Conservation (phyloP, 306 rosid genomes). For the Crotalaria pallida region DNA sequence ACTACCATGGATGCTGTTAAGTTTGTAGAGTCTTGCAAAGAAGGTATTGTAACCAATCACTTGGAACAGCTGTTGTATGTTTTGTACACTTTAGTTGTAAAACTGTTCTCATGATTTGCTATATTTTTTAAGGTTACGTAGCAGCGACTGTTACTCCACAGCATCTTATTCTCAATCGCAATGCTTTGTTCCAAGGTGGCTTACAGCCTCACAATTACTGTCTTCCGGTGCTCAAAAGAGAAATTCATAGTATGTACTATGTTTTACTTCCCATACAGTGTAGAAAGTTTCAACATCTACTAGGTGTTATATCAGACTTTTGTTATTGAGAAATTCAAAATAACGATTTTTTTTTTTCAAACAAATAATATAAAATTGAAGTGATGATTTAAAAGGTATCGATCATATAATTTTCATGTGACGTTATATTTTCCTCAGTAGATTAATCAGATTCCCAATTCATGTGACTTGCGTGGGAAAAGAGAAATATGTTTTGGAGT, state of each 20-base stretch:
- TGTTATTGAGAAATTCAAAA: constrained; percentile 3
- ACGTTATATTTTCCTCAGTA: no score
- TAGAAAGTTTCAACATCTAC: neutral
- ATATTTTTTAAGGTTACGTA: constrained; percentile 49
- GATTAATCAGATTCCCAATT: no score
- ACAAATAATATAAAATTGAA: no score
- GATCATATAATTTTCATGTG: no score
- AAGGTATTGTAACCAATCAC: constrained; percentile 39
- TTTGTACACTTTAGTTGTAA: neutral
- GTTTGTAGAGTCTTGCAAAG: constrained; percentile 68
- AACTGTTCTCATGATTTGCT: neutral
- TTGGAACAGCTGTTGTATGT: neutral
- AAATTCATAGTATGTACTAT: constrained; percentile 57
- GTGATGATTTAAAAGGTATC: neutral
- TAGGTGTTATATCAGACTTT: neutral
- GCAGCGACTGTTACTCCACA: constrained; percentile 94
- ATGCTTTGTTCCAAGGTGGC: constrained; percentile 89
- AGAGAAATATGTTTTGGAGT: neutral
- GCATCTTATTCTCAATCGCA: constrained; percentile 80
- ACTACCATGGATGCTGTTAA: constrained; percentile 80
- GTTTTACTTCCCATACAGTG: neutral
- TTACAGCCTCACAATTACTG: constrained; percentile 92
- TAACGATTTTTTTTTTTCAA: neutral
- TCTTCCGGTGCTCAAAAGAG: constrained; percentile 73
- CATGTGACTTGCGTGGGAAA: no score